Evolutionary conservation across 2,329 filamentous ascomycete genomes (phyloP).

Genomic region (Cadophora sp.): DNA sequence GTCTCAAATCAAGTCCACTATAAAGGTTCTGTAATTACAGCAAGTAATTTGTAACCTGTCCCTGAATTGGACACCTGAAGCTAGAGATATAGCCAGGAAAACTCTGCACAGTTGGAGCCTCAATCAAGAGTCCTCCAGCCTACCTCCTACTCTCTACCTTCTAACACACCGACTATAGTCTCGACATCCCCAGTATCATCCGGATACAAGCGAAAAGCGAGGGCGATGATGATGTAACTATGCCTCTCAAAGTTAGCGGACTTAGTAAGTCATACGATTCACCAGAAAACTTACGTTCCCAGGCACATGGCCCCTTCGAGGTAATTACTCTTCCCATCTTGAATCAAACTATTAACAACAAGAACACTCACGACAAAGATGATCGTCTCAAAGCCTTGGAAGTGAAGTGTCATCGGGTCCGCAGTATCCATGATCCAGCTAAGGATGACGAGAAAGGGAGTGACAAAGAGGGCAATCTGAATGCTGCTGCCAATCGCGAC

Average conservation of each 20-base stretch:
- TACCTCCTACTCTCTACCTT: conserved; percentile 1
- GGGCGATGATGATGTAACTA: neutral
- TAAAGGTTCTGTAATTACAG: neutral
- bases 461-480: conserved; percentile 81
- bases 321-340: conserved; percentile 87
- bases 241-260: conserved; percentile 1
- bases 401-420: conserved; percentile 75
- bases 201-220: neutral
- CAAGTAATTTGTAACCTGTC: neutral
- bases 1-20: neutral
- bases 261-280: conserved; percentile 1
- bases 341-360: conserved; percentile 77
- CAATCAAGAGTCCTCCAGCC: too few species aligned
- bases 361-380: conserved; percentile 77
- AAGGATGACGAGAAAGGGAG: conserved; percentile 69
- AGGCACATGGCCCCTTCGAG: conserved; percentile 74
- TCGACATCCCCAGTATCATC: neutral
- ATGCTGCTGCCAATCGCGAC: conserved; percentile 82
- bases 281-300: conserved; percentile 3
- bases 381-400: conserved; percentile 81
- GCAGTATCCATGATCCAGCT: conserved; percentile 65
- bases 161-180: conserved; percentile 3
- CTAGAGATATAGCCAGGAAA: neutral
- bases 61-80: neutral
- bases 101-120: neutral